Evolutionary conservation across 1,139 yeast species (phyloP), one percentile per base, ranked within the genome.

Genomic region (Debaryomycetaceae sp.): DNA sequence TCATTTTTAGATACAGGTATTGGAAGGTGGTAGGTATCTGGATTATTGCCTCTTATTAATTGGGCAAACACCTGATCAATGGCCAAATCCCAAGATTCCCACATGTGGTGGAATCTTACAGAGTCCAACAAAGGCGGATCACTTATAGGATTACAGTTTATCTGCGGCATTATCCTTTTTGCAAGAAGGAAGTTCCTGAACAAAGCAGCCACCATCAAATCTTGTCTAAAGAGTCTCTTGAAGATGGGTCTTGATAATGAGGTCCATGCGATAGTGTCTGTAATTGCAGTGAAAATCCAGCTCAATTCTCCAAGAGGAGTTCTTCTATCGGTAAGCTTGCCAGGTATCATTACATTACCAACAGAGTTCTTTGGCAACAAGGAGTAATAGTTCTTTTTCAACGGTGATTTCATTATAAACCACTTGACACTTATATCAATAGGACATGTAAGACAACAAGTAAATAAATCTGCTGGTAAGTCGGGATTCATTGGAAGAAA

Each of bases 61-160:
- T 85, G 89, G 5, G 89, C 81, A 44, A 95, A 71, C 2, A 95
- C 95, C 59, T 93, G 97, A 63, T 93, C 98, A 41, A 93, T 86
- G 0, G 99, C 98, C 57, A 93, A 72, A 60, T 95, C 99, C 99
- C 99, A 93, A 0, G 97, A 85, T 51, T 90, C 95, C 99, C 99
- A 93, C 89, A 93, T 86, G 9, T 96, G 83, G 60, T 95, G 98
- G 50, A 80, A 78, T 43, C 88, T 81, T 2, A 84, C 81, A 8
- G 82, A 72, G 46, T 89, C 91, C 0, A 99, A 99, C 37, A 93
- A 71, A 9, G 88, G 90, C 0, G 99, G 99, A 52, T 89, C 95
- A 34, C 97, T 88, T 5, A 91, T 82, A 1, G 99, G 99, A 60
- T 90, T 95, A 62, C 98, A 91, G 50, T 91, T 90, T 55, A 87